phyloP scores from a whole-genome alignment of 1,139 yeast genomes.

The Lodderomyces elongisporus region DNA sequence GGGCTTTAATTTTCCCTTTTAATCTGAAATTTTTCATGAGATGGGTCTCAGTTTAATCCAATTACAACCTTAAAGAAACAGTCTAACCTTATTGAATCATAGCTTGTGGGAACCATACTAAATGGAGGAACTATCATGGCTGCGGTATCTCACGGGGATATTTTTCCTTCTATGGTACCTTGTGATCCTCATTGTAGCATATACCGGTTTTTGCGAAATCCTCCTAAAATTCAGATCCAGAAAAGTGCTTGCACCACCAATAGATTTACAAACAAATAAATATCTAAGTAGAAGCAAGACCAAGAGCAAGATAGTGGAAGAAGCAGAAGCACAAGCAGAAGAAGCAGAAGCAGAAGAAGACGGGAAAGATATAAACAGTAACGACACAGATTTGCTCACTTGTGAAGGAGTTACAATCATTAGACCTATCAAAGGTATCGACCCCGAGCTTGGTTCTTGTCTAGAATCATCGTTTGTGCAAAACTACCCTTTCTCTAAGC shows the following conservation, averaged over 20 bases:
- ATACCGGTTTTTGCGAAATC: conserved; percentile 46
- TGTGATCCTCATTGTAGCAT: conserved; percentile 40
- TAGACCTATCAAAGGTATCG: conserved; percentile 82
- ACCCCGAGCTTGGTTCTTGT: conserved; percentile 67
- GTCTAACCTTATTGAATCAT: no score
- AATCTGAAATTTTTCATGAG: no score
- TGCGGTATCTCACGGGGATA: conserved; percentile 3
- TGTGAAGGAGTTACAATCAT: conserved; percentile 72
- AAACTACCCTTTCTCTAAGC: conserved; percentile 50
- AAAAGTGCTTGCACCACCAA: conserved; percentile 15
- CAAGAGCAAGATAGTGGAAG: background rate
- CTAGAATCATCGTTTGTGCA: conserved; percentile 66
- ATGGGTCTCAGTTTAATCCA: no score
- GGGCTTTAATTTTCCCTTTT: no score
- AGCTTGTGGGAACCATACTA: no score
- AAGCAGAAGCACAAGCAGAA: conserved; percentile 2
- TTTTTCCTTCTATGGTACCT: conserved; percentile 39
- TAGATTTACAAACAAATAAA: conserved; percentile 2
- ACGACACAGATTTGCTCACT: conserved; percentile 11
- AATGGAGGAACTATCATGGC: background rate
- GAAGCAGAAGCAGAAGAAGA: no score
- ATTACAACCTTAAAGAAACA: no score
- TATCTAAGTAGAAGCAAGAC: background rate
- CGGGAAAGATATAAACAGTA: no score
- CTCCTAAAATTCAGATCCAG: conserved; percentile 29